These are phyloP conservation scores for Boletus sensibilis DNA, from an alignment of 768 basidiomycete species.

Conservation along the genomic window DNA sequence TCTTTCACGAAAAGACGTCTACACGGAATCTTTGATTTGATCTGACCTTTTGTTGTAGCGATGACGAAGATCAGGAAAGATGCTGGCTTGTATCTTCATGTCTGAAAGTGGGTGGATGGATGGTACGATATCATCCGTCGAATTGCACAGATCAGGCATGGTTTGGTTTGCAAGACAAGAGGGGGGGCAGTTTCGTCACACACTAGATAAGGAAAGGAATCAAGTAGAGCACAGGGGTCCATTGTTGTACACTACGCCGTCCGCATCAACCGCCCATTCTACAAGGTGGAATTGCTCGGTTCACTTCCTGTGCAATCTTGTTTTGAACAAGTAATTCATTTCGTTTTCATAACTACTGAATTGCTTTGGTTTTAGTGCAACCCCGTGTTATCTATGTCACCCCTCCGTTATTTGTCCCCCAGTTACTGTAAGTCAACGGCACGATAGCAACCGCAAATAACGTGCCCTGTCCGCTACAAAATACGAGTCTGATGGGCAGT, in stretches of 20 bases:
- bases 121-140: background rate
- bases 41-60: conserved; percentile 43
- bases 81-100: conserved; percentile 52
- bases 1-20: background rate
- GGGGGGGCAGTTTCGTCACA: background rate
- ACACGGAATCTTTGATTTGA: background rate
- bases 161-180: background rate
- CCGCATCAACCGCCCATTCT: background rate
- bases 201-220: conserved; percentile 1
- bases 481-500: background rate
- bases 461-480: background rate
- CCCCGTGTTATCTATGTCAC: background rate
- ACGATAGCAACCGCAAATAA: background rate
- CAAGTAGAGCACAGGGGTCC: background rate
- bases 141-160: background rate
- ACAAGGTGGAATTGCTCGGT: background rate
- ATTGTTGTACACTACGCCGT: conserved; percentile 17
- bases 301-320: background rate
- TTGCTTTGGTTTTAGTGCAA: background rate
- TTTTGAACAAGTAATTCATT: background rate
- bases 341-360: background rate
- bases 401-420: background rate
- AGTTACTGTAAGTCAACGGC: too few relatives aligned
- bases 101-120: conserved; percentile 34
- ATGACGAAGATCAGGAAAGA: conserved; percentile 88